phyloP scores from a whole-genome alignment of 495 filamentous ascomycete species.

The Tuber calosporum region DNA sequence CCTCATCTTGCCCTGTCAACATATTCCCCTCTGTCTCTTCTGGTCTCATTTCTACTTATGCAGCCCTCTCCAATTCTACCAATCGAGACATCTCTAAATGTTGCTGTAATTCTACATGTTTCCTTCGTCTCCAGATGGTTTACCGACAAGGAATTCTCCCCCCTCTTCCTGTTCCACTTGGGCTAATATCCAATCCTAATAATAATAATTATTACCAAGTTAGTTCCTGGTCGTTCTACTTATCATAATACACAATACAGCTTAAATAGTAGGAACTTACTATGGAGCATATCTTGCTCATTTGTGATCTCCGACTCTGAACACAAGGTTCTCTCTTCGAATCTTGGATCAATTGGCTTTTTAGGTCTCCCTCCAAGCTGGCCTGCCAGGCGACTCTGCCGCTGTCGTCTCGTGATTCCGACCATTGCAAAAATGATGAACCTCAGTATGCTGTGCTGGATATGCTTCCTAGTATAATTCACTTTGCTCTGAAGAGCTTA shows the following conservation, averaged over 20 bases:
- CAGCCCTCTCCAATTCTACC: too few relatives aligned
- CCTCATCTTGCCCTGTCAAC: too few relatives aligned
- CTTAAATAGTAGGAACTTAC: background rate
- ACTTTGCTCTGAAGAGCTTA: background rate
- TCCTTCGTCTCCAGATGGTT: too few relatives aligned
- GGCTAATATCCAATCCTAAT: too few relatives aligned
- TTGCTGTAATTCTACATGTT: too few relatives aligned
- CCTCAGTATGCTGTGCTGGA: background rate
- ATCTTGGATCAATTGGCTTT: background rate
- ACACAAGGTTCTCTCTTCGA: background rate
- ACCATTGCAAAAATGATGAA: background rate
- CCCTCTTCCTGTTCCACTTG: too few relatives aligned
- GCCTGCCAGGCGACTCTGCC: background rate
- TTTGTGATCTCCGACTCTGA: background rate
- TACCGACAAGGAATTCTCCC: too few relatives aligned
- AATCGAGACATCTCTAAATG: too few relatives aligned
- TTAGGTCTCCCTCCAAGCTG: background rate
- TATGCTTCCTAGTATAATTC: background rate
- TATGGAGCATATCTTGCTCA: background rate
- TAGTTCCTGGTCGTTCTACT: background rate
- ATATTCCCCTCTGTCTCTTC: too few relatives aligned
- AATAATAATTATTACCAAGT: background rate
- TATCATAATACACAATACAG: background rate
- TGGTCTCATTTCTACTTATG: too few relatives aligned
- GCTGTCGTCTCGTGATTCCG: background rate